Conservation (phyloP, 495 filamentous ascomycete genomes). For the Aspergillus baeticus region DNA sequence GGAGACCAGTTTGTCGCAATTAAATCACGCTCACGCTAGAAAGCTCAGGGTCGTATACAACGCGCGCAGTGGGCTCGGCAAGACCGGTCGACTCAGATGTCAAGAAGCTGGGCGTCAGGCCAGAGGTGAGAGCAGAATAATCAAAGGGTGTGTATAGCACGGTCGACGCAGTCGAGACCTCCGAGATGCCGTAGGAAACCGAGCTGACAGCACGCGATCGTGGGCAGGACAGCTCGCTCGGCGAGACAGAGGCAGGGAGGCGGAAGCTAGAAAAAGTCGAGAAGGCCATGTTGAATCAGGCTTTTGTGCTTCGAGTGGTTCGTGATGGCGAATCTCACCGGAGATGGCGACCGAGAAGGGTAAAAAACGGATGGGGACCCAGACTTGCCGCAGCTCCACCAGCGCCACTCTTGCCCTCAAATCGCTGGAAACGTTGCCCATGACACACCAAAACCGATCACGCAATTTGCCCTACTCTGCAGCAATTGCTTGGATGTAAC, state of each 20-base stretch:
- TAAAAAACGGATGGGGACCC: slow-evolving; percentile 11
- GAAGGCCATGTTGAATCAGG: neutral
- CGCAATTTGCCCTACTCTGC: slow-evolving; percentile 23
- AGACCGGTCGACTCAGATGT: neutral
- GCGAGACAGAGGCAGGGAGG: neutral
- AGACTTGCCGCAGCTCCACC: slow-evolving; percentile 13
- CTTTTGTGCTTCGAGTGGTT: neutral
- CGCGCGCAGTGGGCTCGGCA: neutral
- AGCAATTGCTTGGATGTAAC: slow-evolving; percentile 2
- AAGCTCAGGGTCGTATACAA: slow-evolving; percentile 3
- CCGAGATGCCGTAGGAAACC: slow-evolving; percentile 1
- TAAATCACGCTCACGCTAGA: slow-evolving; percentile 7
- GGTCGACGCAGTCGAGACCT: neutral
- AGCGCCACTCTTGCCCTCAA: neutral
- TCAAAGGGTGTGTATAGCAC: neutral
- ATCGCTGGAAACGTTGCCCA: neutral
- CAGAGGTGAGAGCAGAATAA: neutral
- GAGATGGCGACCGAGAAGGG: slow-evolving; percentile 7
- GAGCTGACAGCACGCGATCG: neutral
- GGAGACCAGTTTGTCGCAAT: slow-evolving; percentile 39
- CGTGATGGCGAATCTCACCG: neutral
- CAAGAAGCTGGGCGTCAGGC: slow-evolving; percentile 8
- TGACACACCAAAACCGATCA: slow-evolving; percentile 54
- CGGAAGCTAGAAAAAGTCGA: neutral
- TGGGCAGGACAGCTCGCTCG: neutral